Conservation (phyloP, 2,329 filamentous ascomycete genomes). For the Allantophomopsis lycopodina region DNA sequence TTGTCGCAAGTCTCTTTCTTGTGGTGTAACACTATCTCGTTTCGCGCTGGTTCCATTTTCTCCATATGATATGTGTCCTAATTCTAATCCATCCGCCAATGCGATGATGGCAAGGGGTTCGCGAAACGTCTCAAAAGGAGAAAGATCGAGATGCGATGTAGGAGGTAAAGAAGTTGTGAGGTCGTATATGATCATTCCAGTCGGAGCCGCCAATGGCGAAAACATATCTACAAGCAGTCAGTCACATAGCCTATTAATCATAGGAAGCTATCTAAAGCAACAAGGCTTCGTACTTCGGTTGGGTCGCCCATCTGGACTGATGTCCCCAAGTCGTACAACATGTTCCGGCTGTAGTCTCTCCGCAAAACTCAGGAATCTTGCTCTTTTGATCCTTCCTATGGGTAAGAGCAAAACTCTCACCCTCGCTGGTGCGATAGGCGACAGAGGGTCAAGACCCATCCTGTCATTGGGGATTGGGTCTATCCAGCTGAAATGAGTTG, state of each 20-base stretch:
- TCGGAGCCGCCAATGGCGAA: conserved; percentile 76
- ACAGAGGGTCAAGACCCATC: conserved; percentile 82
- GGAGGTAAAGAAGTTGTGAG: conserved; percentile 68
- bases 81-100: conserved; percentile 67
- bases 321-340: conserved; percentile 72
- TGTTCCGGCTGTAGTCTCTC: conserved; percentile 65
- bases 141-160: conserved; percentile 65
- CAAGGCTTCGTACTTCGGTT: conserved; percentile 57
- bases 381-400: conserved; percentile 71
- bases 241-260: conserved; percentile 2
- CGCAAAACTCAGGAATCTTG: conserved; percentile 68
- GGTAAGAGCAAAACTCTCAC: conserved; percentile 80
- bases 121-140: conserved; percentile 82
- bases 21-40: conserved; percentile 28
- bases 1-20: conserved; percentile 42
- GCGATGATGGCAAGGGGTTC: conserved; percentile 76
- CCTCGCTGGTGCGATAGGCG: conserved; percentile 82
- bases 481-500: too few relatives aligned
- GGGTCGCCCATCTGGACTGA: conserved; percentile 71
- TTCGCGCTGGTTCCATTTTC: conserved; percentile 39
- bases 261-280: not conserved
- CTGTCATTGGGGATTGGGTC: conserved; percentile 30
- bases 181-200: conserved; percentile 79
- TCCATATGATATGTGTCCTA: conserved; percentile 39
- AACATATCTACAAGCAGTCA: conserved; percentile 61